Evolutionary conservation across 768 basidiomycete genomes (phyloP), one percentile per base, ranked within the genome.

Genomic region (Tricholoma bakamatsutake): DNA sequence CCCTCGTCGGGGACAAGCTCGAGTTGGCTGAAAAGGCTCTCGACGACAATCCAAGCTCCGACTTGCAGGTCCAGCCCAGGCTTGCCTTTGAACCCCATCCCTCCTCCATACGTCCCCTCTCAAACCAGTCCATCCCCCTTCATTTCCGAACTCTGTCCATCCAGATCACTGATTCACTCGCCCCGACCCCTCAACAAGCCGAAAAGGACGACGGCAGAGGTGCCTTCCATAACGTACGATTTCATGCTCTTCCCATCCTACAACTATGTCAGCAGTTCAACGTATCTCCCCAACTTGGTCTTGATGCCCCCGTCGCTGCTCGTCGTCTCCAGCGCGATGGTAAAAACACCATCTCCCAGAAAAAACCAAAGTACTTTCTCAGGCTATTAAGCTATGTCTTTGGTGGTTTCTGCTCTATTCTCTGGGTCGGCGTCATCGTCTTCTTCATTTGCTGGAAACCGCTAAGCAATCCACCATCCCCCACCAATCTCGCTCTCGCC

Each of bases 371-470:
- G 35, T 62, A 62, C 27, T 51, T 62, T 15, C 60, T 59, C 57
- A 58, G 60, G n/a, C 33, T 62, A 10, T 34, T 62, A 5, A 17
- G 54, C 2, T 62, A 62, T 33, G 30, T 62, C 12, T 60, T 62
- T n/a, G 59, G 61, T n/a, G 61, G 59, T 10, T 62, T 62, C 34
- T 62, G 61, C 37, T 62, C 61, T 13, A 60, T 62, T 15, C 61
- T 62, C 21, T 62, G 61, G 61, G 54, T 60, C 18, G 61, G 54
- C 8, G 59, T 60, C 9, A 40, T 62, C 27, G 52, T 62, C 11
- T 62, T 62, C 13, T 58, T 62, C 52, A 56, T 60, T 48, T 58
- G 61, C 28, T 62, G 61, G 61, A 34, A 30, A 7, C 61, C 59
- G 1, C 57, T 60, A 9, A 50, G 50, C 13, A 24, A 47, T 21